Evolutionary conservation across 192 early-diverging fungal genomes (phyloP).

Genomic region (Backusella macrospora): DNA sequence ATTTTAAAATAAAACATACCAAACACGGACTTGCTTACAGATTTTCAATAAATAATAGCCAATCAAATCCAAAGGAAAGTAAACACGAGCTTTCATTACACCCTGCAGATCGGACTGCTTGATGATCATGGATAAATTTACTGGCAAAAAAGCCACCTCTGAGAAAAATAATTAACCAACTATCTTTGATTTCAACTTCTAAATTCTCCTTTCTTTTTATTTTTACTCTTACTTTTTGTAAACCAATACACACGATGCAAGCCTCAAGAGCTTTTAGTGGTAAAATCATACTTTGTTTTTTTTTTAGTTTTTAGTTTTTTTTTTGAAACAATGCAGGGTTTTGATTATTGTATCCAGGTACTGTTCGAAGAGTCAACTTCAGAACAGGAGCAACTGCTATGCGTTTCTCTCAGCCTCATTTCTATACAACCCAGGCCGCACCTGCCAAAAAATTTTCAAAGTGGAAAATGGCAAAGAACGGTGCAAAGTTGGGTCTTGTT

Average conservation of each 20-base stretch:
- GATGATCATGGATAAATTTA: neutral
- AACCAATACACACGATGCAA: neutral
- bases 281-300: neutral
- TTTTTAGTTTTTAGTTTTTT: neutral
- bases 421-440: neutral
- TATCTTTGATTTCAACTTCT: neutral
- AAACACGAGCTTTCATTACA: conserved; percentile 5
- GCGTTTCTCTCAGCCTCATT: neutral
- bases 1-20: neutral
- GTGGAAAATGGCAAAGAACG: conserved; percentile 20
- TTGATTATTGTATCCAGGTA: conserved; percentile 3
- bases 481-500: conserved; percentile 21
- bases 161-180: neutral
- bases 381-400: conserved; percentile 1
- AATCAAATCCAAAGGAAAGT: neutral
- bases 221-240: neutral
- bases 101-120: conserved; percentile 10
- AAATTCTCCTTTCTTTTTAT: neutral
- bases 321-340: conserved; percentile 4
- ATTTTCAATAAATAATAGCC: neutral
- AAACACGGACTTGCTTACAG: conserved; percentile 12
- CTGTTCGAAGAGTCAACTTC: neutral
- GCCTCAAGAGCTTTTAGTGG: conserved; percentile 3
- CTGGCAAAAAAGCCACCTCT: neutral
- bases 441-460: conserved; percentile 13